Evolutionary conservation across 2,329 filamentous ascomycete species (phyloP).

Genomic region (Pyrenophora graminea): DNA sequence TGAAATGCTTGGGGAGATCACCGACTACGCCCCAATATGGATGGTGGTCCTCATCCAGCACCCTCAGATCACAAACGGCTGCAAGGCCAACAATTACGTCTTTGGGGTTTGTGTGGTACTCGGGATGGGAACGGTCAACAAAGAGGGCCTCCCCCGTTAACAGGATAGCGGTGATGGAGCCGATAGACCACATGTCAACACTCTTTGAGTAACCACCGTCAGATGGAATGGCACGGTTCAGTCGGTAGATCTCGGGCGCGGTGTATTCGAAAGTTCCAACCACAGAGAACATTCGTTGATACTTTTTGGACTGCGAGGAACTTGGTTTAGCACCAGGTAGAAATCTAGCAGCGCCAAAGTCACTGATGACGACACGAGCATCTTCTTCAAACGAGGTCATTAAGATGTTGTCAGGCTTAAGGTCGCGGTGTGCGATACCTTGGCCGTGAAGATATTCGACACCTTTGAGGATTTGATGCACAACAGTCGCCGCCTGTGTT

Average conservation of each 20-base stretch:
- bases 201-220: conserved; percentile 59
- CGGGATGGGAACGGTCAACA: conserved; percentile 38
- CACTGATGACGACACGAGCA: conserved; percentile 61
- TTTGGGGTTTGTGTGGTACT: conserved; percentile 28
- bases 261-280: conserved; percentile 62
- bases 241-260: conserved; percentile 55
- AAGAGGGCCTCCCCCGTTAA: conserved; percentile 58
- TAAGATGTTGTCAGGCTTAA: conserved; percentile 68
- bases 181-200: conserved; percentile 67
- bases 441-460: conserved; percentile 62
- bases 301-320: conserved; percentile 2
- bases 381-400: conserved; percentile 58
- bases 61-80: conserved; percentile 49
- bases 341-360: conserved; percentile 62
- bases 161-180: conserved; percentile 57
- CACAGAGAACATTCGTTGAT: conserved; percentile 56
- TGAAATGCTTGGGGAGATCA: conserved; percentile 56
- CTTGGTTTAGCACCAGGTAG: conserved; percentile 28
- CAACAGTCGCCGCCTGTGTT: conserved; percentile 58
- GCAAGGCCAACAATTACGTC: conserved; percentile 42
- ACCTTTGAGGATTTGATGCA: conserved; percentile 61
- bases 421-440: conserved; percentile 63
- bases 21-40: conserved; percentile 51
- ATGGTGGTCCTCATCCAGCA: conserved; percentile 48
- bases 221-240: conserved; percentile 30